Evolutionary conservation across 2,329 filamentous ascomycete genomes (phyloP).

Genomic region (Curvularia hawaiiensis): DNA sequence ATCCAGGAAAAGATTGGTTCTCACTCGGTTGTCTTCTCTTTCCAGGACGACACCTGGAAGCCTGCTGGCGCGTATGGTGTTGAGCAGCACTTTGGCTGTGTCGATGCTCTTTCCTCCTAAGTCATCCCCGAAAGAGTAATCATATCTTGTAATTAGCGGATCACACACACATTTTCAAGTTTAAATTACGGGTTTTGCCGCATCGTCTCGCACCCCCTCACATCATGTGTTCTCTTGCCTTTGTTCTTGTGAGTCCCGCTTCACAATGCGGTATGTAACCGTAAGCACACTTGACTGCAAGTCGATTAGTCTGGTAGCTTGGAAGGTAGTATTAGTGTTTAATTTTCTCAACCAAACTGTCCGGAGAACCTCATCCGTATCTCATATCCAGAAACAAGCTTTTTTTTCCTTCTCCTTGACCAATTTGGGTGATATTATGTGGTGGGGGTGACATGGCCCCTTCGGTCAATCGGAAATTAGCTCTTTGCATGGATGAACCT

Average conservation of each 20-base stretch:
- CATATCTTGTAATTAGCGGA: slow-evolving; percentile 3
- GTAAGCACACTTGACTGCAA: background rate
- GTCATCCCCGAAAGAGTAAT: background rate
- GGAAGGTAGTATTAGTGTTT: background rate
- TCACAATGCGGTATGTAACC: background rate
- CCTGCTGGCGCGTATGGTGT: slow-evolving; percentile 67
- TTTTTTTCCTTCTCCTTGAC: background rate
- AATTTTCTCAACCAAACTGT: background rate
- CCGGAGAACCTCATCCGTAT: background rate
- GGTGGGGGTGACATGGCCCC: background rate
- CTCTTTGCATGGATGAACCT: background rate
- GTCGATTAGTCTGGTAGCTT: background rate
- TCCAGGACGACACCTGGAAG: slow-evolving; percentile 84
- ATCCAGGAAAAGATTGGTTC: slow-evolving; percentile 71
- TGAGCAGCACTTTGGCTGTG: slow-evolving; percentile 81
- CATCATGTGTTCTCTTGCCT: slow-evolving; percentile 14
- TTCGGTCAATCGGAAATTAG: background rate
- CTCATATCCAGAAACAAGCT: background rate
- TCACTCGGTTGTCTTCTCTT: slow-evolving; percentile 81
- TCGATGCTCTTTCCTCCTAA: slow-evolving; percentile 49
- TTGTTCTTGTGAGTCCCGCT: background rate
- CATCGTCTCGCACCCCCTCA: slow-evolving; percentile 8
- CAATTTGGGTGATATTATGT: background rate
- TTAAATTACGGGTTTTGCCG: slow-evolving; percentile 4
- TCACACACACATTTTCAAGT: slow-evolving; percentile 3